phyloP scores from a whole-genome alignment of 495 filamentous ascomycete species.

The Hyaloscypha variabilis region DNA sequence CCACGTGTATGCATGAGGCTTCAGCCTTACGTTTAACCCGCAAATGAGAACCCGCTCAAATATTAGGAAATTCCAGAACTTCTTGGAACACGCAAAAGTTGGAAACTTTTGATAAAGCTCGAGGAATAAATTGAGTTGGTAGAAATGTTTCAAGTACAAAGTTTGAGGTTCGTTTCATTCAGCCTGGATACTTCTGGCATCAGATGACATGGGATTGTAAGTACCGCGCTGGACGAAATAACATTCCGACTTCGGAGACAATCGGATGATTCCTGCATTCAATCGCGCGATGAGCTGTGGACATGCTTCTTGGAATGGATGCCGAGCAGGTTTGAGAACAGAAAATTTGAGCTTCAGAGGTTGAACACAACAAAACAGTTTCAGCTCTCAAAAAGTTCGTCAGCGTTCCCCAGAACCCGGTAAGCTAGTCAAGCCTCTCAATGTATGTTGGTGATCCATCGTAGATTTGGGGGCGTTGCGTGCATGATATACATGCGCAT shows the following conservation, averaged over 20 bases:
- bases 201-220: not conserved
- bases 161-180: not conserved
- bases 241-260: not conserved
- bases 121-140: not conserved
- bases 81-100: not conserved
- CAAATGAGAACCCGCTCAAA: not conserved
- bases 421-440: constrained; percentile 2
- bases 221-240: not conserved
- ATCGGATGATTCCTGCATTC: not conserved
- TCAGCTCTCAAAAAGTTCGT: not conserved
- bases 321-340: not conserved
- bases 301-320: not conserved
- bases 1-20: not conserved
- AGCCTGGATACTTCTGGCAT: constrained; percentile 4
- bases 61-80: not conserved
- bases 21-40: not conserved
- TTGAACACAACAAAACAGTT: not conserved
- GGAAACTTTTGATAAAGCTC: not conserved
- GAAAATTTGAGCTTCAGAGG: too few relatives aligned
- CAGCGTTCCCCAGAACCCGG: not conserved
- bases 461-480: not conserved
- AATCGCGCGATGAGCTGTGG: not conserved
- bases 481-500: not conserved
- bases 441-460: not conserved
- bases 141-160: constrained; percentile 7